Conservation (phyloP, 495 filamentous ascomycete genomes). For the Pseudotulostoma volvatum region DNA sequence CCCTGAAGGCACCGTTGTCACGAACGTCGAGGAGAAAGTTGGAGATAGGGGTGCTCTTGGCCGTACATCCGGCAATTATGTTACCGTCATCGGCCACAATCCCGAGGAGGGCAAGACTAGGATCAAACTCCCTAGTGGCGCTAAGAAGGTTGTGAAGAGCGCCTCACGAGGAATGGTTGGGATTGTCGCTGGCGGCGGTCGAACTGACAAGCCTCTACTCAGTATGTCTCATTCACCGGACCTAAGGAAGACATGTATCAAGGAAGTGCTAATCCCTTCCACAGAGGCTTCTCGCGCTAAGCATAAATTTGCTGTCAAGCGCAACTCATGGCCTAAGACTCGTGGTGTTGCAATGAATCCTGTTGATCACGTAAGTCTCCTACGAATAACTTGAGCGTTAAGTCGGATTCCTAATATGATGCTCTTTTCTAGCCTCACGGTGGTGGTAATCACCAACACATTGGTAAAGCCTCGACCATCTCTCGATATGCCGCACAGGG, state of each 20-base stretch:
- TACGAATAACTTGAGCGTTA: not conserved
- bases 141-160: slow-evolving; percentile 97
- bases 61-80: slow-evolving; percentile 96
- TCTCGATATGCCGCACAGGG: slow-evolving; percentile 90
- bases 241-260: too few relatives aligned
- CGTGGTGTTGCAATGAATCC: slow-evolving; percentile 99
- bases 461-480: slow-evolving; percentile 99
- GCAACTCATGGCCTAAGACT: slow-evolving; percentile 99
- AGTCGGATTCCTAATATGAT: slow-evolving; percentile 15
- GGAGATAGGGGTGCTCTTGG: slow-evolving; percentile 93
- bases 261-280: slow-evolving; percentile 3
- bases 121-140: slow-evolving; percentile 95
- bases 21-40: slow-evolving; percentile 94
- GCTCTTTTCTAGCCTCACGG: slow-evolving; percentile 63
- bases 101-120: slow-evolving; percentile 98
- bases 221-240: slow-evolving; percentile 33
- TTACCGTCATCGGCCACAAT: slow-evolving; percentile 98
- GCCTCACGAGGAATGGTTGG: slow-evolving; percentile 93
- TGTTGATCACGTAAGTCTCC: slow-evolving; percentile 72
- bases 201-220: slow-evolving; percentile 97
- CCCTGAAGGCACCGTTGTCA: slow-evolving; percentile 95
- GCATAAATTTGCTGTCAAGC: slow-evolving; percentile 99
- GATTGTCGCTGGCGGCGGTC: slow-evolving; percentile 96
- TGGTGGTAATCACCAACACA: slow-evolving; percentile 99
- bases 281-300: slow-evolving; percentile 92